Evolutionary conservation across 164 flowering plant species (phyloP).

Genomic region (Magnolia kwangsiensis): DNA sequence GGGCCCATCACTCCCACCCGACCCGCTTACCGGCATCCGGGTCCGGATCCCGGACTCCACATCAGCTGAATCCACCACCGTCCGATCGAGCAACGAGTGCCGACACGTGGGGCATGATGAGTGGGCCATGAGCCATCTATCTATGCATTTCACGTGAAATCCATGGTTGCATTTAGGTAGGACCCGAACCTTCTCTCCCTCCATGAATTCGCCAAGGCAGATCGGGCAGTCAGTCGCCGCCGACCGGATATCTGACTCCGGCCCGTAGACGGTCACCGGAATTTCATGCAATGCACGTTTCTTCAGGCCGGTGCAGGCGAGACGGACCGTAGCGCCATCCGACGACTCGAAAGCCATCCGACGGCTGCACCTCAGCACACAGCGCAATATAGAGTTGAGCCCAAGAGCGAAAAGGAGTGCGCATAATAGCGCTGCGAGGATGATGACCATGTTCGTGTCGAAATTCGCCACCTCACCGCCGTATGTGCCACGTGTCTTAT

Average conservation of each 20-base stretch:
- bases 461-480: constrained; percentile 33
- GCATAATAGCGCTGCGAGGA: constrained; percentile 59
- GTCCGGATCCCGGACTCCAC: constrained; percentile 8
- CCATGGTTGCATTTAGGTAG: constrained; percentile 65
- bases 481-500: constrained; percentile 15
- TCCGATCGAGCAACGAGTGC: constrained; percentile 36
- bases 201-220: constrained; percentile 61
- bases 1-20: not conserved
- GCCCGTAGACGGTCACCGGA: constrained; percentile 61
- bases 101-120: constrained; percentile 79
- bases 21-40: not conserved
- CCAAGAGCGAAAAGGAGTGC: constrained; percentile 66
- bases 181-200: constrained; percentile 62
- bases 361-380: constrained; percentile 45
- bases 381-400: constrained; percentile 55
- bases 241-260: constrained; percentile 21
- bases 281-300: constrained; percentile 42
- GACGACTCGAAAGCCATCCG: constrained; percentile 29
- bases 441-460: constrained; percentile 80
- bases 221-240: constrained; percentile 65
- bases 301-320: constrained; percentile 47
- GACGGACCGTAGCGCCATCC: constrained; percentile 25
- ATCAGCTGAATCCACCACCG: constrained; percentile 7
- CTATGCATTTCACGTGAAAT: constrained; percentile 67
- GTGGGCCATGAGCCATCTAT: constrained; percentile 63